A percentile compares a stretch with the other conserved stretches of the same genome.
Evolutionary conservation across 495 filamentous ascomycete genomes (phyloP).

Genomic region (Pyrenula massariospora): DNA sequence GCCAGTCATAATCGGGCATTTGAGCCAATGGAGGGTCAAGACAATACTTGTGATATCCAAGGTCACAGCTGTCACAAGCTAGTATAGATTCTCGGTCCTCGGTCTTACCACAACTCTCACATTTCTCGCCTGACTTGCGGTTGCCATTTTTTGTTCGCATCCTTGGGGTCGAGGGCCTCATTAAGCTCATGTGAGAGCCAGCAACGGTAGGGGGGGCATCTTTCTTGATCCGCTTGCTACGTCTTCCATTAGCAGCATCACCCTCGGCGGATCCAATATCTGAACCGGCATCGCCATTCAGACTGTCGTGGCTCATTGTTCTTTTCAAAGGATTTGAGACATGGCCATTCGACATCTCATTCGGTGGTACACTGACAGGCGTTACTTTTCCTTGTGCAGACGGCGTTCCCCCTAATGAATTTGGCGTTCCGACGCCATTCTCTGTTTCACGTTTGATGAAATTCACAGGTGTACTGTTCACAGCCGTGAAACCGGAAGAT

Average conservation of each 20-base stretch:
- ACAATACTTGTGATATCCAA: constrained; percentile 78
- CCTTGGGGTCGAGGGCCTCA: constrained; percentile 68
- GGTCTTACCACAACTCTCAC: constrained; percentile 75
- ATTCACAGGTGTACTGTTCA: constrained; percentile 27
- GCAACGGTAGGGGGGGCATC: constrained; percentile 82
- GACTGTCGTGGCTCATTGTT: constrained; percentile 65
- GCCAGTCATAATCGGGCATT: constrained; percentile 83
- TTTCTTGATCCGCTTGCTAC: constrained; percentile 91
- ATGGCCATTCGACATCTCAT: constrained; percentile 44
- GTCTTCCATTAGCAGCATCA: constrained; percentile 61
- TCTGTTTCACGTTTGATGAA: constrained; percentile 39
- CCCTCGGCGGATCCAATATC: constrained; percentile 52
- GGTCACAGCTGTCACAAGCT: constrained; percentile 87
- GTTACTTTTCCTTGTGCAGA: constrained; percentile 17
- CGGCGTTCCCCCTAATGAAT: constrained; percentile 11
- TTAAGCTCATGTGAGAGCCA: constrained; percentile 92
- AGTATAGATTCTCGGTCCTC: constrained; percentile 62
- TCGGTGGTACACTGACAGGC: constrained; percentile 21
- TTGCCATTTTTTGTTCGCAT: constrained; percentile 55
- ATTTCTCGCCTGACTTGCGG: constrained; percentile 70
- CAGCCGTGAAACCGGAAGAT: constrained; percentile 42
- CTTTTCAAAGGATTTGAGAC: constrained; percentile 59
- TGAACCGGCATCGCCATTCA: constrained; percentile 40
- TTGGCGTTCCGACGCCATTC: constrained; percentile 29
- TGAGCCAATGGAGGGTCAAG: constrained; percentile 76